Evolutionary conservation across 768 basidiomycete species (phyloP), one percentile per base, ranked within the genome.

Genomic region (Bullera alba): DNA sequence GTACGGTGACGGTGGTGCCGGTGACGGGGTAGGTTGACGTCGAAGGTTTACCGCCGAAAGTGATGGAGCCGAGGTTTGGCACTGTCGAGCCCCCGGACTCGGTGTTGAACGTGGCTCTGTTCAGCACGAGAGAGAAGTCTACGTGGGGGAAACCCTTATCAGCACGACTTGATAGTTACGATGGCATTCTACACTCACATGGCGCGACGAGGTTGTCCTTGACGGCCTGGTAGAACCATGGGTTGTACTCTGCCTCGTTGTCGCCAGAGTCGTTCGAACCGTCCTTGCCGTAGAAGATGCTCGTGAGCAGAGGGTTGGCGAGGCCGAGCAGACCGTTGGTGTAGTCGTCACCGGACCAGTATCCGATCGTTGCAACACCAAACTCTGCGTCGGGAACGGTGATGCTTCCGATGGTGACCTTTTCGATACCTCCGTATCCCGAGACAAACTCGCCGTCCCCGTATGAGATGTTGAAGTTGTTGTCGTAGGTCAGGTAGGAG

Each of bases 221-320:
- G 46, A 35, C 46, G 7, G 46, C 46, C 23, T 47, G 46, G 22
- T 47, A 47, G 46, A 47, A 47, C 46, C 46, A 47, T 38, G 46
- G 46, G 32, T 10, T 8, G 32, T 47, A 47, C 7, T n/a, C n/a
- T 23, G 27, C 46, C 6, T 32, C 7, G 22, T 47, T 47, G 8
- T 12, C 22, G n/a, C 15, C 7, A 17, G 10, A 7, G 23, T 47
- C 46, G 32, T 38, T 35, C 19, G 32, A 8, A 7, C 12, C 10
- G 32, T 47, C 25, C 32, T 8, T n/a, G 15, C 29, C 32, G 14
- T 32, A 32, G 46, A 10, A 47, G 30, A 47, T 23, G 30, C 26
- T 27, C 8, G 46, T 47, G 7, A 47, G 16, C 15, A 6, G 8
- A 30, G 46, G 46, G 22, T 35, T 35, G 46, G 46, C 46, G 32